Conservation (phyloP, 768 basidiomycete species). For the Serpula lacrymans region DNA sequence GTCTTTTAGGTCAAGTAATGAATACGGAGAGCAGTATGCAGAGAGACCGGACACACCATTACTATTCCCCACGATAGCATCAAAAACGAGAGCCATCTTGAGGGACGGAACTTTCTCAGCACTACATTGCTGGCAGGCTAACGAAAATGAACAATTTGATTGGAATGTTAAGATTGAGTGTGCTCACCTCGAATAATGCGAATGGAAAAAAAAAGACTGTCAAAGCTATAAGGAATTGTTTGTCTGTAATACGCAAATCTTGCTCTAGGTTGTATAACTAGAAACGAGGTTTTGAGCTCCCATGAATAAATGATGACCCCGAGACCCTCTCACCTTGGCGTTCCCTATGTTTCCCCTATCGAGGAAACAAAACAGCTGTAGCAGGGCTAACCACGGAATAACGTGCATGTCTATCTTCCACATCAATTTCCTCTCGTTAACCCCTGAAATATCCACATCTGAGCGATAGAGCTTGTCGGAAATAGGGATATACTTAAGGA, state of each 20-base stretch:
- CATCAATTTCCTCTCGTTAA: slow-evolving; percentile 54
- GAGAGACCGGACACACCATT: slow-evolving; percentile 33
- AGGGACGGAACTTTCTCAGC: slow-evolving; percentile 57
- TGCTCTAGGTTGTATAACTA: slow-evolving; percentile 58
- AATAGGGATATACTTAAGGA: too few relatives aligned
- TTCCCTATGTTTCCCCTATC: slow-evolving; percentile 65
- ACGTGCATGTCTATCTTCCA: slow-evolving; percentile 63
- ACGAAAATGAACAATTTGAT: not conserved
- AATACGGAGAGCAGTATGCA: not conserved
- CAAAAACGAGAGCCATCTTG: slow-evolving; percentile 55
- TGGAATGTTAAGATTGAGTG: too few relatives aligned
- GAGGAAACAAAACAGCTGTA: slow-evolving; percentile 76
- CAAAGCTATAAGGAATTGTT: slow-evolving; percentile 63
- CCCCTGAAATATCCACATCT: slow-evolving; percentile 46
- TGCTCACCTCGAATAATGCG: slow-evolving; percentile 59
- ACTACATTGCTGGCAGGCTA: slow-evolving; percentile 65
- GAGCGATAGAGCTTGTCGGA: slow-evolving; percentile 42
- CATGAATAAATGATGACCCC: slow-evolving; percentile 13
- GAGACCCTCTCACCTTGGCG: slow-evolving; percentile 59
- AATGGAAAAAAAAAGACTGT: slow-evolving; percentile 79
- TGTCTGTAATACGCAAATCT: slow-evolving; percentile 58
- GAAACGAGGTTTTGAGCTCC: not conserved
- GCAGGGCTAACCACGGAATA: slow-evolving; percentile 70
- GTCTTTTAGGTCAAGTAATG: slow-evolving; percentile 36
- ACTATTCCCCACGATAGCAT: slow-evolving; percentile 39